Evolutionary conservation across 345 rosid species (phyloP).

Genomic region (Triadica sebifera): DNA sequence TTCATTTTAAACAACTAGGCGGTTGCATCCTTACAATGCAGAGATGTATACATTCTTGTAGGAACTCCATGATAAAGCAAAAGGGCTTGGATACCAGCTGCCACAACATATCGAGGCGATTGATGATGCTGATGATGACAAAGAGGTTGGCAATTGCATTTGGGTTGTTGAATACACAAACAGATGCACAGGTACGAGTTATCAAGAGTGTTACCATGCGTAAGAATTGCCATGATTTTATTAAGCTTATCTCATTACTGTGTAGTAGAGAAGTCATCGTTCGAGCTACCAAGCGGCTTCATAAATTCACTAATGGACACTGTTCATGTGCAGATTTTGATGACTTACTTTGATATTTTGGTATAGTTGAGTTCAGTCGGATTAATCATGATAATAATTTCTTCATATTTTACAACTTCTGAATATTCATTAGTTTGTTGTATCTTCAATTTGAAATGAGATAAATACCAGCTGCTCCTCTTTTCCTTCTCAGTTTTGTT

Average conservation of each 20-base stretch:
- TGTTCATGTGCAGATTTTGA: constrained; percentile 50
- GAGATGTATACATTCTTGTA: constrained; percentile 30
- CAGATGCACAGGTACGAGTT: constrained; percentile 32
- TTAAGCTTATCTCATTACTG: constrained; percentile 35
- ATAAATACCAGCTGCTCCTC: too few relatives aligned
- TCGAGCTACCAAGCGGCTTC: constrained; percentile 50
- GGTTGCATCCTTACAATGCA: constrained; percentile 17
- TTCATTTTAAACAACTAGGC: constrained; percentile 35
- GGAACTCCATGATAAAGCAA: constrained; percentile 35
- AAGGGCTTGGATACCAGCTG: constrained; percentile 27
- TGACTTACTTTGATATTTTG: constrained; percentile 24
- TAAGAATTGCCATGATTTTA: constrained; percentile 50
- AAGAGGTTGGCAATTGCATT: constrained; percentile 44
- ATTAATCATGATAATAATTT: too few relatives aligned
- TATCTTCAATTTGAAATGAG: too few relatives aligned
- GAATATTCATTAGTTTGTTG: too few relatives aligned
- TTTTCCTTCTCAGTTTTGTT: too few relatives aligned
- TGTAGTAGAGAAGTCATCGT: constrained; percentile 39
- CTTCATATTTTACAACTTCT: too few relatives aligned
- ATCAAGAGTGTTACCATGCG: constrained; percentile 41
- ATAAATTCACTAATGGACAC: constrained; percentile 42
- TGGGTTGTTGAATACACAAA: constrained; percentile 42
- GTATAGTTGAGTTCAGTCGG: background rate
- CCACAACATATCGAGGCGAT: constrained; percentile 7
- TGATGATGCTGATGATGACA: constrained; percentile 1